Conservation (phyloP, 23 red algal genomes). For the Agarophyton chilense region DNA sequence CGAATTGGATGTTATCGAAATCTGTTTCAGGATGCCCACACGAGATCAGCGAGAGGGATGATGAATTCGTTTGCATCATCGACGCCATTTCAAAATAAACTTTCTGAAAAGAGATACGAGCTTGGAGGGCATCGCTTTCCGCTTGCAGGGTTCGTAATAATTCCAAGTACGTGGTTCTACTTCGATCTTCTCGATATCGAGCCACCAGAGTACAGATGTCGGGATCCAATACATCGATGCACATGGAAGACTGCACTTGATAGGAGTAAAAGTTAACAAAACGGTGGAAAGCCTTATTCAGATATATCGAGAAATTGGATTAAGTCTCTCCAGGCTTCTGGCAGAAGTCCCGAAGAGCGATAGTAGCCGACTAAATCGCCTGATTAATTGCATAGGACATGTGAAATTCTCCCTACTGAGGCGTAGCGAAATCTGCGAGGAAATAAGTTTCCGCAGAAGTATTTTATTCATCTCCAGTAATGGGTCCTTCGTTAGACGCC, state of each 20-base stretch:
- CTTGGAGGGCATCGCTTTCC: constrained; percentile 14
- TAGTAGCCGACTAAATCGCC: background rate
- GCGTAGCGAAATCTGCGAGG: too few species aligned
- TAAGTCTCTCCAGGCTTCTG: constrained; percentile 1
- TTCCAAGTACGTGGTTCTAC: background rate
- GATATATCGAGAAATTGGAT: background rate
- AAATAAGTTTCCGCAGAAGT: too few species aligned
- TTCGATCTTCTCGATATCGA: background rate
- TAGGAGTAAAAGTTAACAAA: constrained; percentile 17
- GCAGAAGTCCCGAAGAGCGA: background rate
- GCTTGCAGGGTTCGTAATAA: background rate
- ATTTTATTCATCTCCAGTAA: too few species aligned
- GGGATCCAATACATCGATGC: constrained; percentile 8
- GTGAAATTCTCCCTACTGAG: constrained; percentile 3
- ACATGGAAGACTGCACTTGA: constrained; percentile 7
- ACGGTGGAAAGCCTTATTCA: constrained; percentile 27
- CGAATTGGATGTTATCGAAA: too few species aligned
- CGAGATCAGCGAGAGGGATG: too few species aligned
- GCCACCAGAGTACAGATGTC: constrained; percentile 4
- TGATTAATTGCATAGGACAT: background rate
- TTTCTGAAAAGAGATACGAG: background rate
- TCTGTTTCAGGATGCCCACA: too few species aligned
- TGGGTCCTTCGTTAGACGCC: too few species aligned
- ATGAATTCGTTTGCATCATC: too few species aligned
- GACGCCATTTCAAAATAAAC: too few species aligned